A percentile compares a stretch with the other conserved stretches of the same genome.
phyloP scores from a whole-genome alignment of 1,139 yeast genomes.

The Spencermartinsiella ligniputridi region DNA sequence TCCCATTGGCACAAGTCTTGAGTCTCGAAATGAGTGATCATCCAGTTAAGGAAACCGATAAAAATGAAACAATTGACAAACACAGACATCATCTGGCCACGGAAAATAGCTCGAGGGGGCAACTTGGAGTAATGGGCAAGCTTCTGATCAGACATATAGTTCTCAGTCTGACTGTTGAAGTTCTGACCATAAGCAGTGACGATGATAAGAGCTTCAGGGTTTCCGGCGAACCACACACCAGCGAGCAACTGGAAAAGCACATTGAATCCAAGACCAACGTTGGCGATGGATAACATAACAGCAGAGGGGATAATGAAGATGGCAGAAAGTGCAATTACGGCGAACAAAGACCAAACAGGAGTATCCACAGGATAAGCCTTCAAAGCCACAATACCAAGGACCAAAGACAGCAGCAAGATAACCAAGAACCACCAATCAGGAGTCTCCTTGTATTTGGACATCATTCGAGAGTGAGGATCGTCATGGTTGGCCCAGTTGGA shows the following conservation, averaged over 20 bases:
- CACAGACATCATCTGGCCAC: slow-evolving; percentile 49
- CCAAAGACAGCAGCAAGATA: slow-evolving; percentile 44
- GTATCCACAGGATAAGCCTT: slow-evolving; percentile 42
- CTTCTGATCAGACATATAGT: slow-evolving; percentile 52
- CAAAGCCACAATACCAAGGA: slow-evolving; percentile 46
- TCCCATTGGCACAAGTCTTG: slow-evolving; percentile 33
- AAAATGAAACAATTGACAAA: slow-evolving; percentile 39
- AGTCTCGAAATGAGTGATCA: slow-evolving; percentile 39
- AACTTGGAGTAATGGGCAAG: slow-evolving; percentile 56
- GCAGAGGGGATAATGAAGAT: slow-evolving; percentile 50
- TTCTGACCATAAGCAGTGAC: slow-evolving; percentile 56
- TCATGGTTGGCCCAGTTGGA: slow-evolving; percentile 21
- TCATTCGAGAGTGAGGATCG: slow-evolving; percentile 56
- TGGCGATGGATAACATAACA: slow-evolving; percentile 48
- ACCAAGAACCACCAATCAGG: slow-evolving; percentile 59
- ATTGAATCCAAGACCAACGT: slow-evolving; percentile 49
- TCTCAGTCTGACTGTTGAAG: slow-evolving; percentile 58
- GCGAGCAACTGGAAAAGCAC: slow-evolving; percentile 53
- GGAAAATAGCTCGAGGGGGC: slow-evolving; percentile 57
- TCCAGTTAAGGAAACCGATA: slow-evolving; percentile 53
- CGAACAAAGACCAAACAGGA: slow-evolving; percentile 54
- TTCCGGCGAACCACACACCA: slow-evolving; percentile 61
- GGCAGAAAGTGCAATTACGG: slow-evolving; percentile 51
- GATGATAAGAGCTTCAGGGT: slow-evolving; percentile 55
- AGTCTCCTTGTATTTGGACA: slow-evolving; percentile 52